Base-by-base conservation (phyloP, 768 basidiomycete genomes). In the Clathrus columnatus region DNA sequence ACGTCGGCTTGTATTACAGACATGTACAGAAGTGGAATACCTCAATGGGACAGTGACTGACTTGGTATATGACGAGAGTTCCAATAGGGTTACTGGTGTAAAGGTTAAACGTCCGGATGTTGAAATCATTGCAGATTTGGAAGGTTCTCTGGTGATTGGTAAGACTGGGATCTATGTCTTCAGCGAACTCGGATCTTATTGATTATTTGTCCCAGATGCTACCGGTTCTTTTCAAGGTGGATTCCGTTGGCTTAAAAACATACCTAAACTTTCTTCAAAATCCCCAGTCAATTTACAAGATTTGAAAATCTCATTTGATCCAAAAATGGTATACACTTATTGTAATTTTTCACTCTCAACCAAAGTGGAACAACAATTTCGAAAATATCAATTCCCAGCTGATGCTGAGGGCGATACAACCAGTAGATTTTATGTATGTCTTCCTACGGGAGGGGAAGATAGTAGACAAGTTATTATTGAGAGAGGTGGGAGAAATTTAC, bases 211-310 rank as follows among this genome's bases (percentile, higher is more conserved):
- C 18, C 23, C 21, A 64, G 66, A 64, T 28, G 63, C 65, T 50
- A 65, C 65, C 4, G 66, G 64, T 1, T 27, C 51, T 8, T 57
- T 56, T n/a, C 61, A 61, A 32, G 61, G 55, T 1, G 65, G 64
- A n/a, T 30, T 57, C 1, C 59, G 59, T 42, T 59, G 58, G 58
- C 52, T 65, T 3, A 28, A 55, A 42, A 45, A 48, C 24, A 18
- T 32, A 18, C 41, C n/a, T 16, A 48, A 42, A 18, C n/a, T 14
- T 5, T 46, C 41, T n/a, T 36, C 17, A 20, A 21, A 26, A 7
- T 21, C 5, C 0, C 43, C 27, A 10, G 24, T 62, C 17, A 5
- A 32, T 20, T 32, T 61, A 10, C n/a, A 56, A 1, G 44, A 46
- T 6, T 28, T 59, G 17, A 62, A 55, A 41, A 32, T 57, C 18